Evolutionary conservation across 2,329 filamentous ascomycete species (phyloP).

Genomic region (Microsporum ferrugineum): DNA sequence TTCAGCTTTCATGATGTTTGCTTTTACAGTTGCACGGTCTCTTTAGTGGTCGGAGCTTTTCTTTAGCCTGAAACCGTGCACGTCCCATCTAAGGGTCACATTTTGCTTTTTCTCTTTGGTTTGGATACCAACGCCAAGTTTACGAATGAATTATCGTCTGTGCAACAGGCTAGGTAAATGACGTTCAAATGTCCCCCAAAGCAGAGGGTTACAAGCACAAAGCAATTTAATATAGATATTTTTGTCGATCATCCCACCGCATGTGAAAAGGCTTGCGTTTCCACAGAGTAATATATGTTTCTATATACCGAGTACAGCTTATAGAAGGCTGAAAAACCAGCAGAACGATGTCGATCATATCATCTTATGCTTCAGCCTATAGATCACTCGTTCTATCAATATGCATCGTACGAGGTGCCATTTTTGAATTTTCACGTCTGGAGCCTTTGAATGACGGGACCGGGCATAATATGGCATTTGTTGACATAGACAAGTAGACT

Average conservation of each 20-base stretch:
- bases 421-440: neutral
- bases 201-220: neutral
- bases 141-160: too few species aligned
- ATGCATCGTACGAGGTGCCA: neutral
- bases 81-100: neutral
- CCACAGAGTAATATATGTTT: neutral
- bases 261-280: neutral
- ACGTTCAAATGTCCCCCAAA: too few species aligned
- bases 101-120: neutral
- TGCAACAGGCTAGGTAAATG: too few species aligned
- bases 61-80: neutral
- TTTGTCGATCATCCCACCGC: neutral
- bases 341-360: neutral
- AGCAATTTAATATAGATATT: neutral
- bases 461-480: neutral
- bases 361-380: neutral
- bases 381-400: neutral
- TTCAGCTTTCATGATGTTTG: neutral
- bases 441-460: neutral
- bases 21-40: neutral
- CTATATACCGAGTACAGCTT: neutral
- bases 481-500: neutral
- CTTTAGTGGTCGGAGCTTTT: neutral
- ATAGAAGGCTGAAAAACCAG: neutral
- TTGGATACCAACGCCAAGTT: neutral